Percentiles rank a stretch among this genome's conserved stretches.
Conservation (phyloP, 495 filamentous ascomycete genomes). For the Neurospora sublineolata region DNA sequence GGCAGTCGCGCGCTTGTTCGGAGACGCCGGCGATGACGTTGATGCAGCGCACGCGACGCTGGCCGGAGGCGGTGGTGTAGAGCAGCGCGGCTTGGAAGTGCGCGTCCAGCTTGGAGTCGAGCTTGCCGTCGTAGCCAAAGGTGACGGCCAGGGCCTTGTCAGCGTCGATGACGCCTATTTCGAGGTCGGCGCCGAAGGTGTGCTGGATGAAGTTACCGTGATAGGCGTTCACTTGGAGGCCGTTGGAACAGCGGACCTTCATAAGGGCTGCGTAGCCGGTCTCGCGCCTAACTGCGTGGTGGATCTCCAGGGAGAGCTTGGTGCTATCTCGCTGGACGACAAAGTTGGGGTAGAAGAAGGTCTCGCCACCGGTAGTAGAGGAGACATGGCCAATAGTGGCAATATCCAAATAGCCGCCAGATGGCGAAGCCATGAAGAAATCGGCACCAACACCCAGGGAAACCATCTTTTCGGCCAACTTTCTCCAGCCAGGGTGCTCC, state of each 20-base stretch:
- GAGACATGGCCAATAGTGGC: conserved; percentile 79
- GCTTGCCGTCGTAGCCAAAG: conserved; percentile 94
- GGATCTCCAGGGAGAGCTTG: conserved; percentile 76
- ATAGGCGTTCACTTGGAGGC: conserved; percentile 85
- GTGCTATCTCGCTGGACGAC: conserved; percentile 71
- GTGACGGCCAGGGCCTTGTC: conserved; percentile 88
- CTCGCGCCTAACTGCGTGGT: conserved; percentile 79
- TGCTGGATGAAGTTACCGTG: conserved; percentile 95
- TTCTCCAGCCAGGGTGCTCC: conserved; percentile 75
- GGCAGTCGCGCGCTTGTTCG: conserved; percentile 67
- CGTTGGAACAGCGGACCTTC: conserved; percentile 97
- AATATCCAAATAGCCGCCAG: conserved; percentile 84
- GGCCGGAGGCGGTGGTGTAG: conserved; percentile 83
- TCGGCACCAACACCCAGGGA: conserved; percentile 80
- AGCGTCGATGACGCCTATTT: conserved; percentile 84
- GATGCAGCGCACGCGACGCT: conserved; percentile 82
- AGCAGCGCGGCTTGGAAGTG: conserved; percentile 95
- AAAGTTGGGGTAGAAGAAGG: conserved; percentile 94
- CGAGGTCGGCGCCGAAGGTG: conserved; percentile 87
- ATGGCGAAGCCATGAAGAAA: conserved; percentile 85
- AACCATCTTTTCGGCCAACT: conserved; percentile 76
- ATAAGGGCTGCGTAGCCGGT: conserved; percentile 94
- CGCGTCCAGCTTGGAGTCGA: conserved; percentile 89
- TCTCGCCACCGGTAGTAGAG: conserved; percentile 78
- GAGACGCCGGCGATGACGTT: conserved; percentile 89